Conservation (phyloP, 169 alveolate species). For the Plasmodium knowlesi region DNA sequence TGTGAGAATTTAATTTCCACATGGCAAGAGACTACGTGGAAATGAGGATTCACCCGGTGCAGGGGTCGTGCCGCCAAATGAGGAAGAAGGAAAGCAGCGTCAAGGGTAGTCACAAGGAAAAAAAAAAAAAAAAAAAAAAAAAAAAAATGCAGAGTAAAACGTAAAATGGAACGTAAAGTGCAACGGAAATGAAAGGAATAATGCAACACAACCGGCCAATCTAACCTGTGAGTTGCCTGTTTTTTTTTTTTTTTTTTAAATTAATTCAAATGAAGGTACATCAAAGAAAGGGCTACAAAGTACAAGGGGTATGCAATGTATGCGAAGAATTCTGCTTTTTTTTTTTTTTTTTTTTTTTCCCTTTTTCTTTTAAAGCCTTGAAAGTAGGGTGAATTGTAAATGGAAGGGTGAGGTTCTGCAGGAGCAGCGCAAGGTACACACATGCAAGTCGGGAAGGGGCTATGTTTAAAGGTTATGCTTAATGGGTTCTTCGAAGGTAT, state of each 20-base stretch:
- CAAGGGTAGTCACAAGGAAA: background rate
- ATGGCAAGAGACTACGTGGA: background rate
- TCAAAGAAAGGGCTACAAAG: background rate
- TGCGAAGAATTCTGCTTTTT: background rate
- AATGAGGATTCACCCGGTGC: background rate
- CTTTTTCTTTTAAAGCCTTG: background rate
- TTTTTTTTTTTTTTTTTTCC: background rate
- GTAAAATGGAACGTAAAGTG: background rate
- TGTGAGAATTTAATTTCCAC: background rate
- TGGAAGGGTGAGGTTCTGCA: background rate
- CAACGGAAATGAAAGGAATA: background rate
- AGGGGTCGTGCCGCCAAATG: background rate
- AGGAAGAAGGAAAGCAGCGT: background rate
- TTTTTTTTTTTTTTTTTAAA: background rate
- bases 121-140: background rate
- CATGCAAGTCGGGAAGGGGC: background rate
- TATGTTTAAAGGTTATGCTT: background rate
- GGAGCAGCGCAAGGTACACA: background rate
- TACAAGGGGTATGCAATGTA: background rate
- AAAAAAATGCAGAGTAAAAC: background rate
- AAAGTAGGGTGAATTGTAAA: background rate
- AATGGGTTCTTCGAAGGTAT: background rate
- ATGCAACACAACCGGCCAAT: background rate
- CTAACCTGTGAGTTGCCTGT: background rate
- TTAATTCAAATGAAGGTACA: background rate